These are phyloP conservation scores for Lactifluus subvellereus DNA, from an alignment of 768 basidiomycete species.

Conservation along the genomic window DNA sequence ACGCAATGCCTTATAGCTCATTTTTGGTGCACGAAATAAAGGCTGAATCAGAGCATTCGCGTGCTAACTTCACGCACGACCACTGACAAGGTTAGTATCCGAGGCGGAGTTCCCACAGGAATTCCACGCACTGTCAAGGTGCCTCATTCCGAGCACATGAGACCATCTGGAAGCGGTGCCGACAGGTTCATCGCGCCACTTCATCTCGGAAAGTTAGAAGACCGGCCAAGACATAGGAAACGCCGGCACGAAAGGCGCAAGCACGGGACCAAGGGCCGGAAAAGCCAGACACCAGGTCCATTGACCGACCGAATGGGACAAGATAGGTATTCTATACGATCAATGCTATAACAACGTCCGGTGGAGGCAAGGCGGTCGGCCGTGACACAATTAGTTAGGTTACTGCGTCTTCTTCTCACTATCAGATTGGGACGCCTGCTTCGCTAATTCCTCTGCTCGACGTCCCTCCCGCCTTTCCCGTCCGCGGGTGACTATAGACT, in stretches of 20 bases:
- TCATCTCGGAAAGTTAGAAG: slow-evolving; percentile 17
- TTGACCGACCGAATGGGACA: slow-evolving; percentile 19
- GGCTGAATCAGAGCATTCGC: slow-evolving; percentile 8
- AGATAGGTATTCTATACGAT: slow-evolving; percentile 22
- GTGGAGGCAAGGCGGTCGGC: slow-evolving; percentile 4
- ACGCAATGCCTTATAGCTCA: slow-evolving; percentile 8
- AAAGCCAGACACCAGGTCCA: slow-evolving; percentile 10
- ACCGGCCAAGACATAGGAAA: slow-evolving; percentile 9
- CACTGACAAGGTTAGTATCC: slow-evolving; percentile 11
- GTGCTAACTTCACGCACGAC: neutral
- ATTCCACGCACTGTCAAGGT: slow-evolving; percentile 20
- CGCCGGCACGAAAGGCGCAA: slow-evolving; percentile 2
- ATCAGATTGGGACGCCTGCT: slow-evolving; percentile 22
- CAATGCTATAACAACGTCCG: slow-evolving; percentile 16
- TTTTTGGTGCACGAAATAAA: slow-evolving; percentile 1
- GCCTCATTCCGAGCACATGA: slow-evolving; percentile 5
- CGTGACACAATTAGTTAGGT: slow-evolving; percentile 7
- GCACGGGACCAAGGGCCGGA: slow-evolving; percentile 5
- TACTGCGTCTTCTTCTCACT: slow-evolving; percentile 36
- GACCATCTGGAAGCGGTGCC: slow-evolving; percentile 16
- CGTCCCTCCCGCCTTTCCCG: slow-evolving; percentile 70
- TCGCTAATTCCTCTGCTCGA: slow-evolving; percentile 37
- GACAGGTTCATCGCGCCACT: slow-evolving; percentile 9
- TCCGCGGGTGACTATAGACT: slow-evolving; percentile 76
- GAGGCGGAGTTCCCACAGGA: slow-evolving; percentile 17